Base-by-base conservation (phyloP, 345 rosid species). In the Eucalyptus grandis region DNA sequence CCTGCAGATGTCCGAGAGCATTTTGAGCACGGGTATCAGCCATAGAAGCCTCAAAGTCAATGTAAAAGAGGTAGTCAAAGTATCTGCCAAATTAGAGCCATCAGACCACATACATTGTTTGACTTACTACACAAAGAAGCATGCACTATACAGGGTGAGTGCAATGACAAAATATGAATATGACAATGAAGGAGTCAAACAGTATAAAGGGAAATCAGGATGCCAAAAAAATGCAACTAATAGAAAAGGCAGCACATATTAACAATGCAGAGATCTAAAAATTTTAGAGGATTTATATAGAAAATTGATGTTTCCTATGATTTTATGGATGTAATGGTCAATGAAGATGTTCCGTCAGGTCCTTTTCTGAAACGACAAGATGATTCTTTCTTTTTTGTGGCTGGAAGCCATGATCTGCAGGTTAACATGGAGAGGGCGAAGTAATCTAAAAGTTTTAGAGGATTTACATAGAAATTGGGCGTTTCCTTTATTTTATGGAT, bases 1-100 rank as follows among this genome's bases (percentile, higher is more conserved):
- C 95, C 95, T 94, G 94, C 87, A 94, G 91, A 88, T 93, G 93
- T 62, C 92, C 95, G 31, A 93, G 89, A 12, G 94, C 95, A 88
- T 91, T 91, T 88, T 94, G 96, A 44, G 96, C 94, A 34, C 93
- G 96, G 34, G 94, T 90, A 62, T 93, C 96, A 9, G 96, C 96
- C 94, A 94, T 93, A 51, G 96, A 94, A 89, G 96, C 96, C 89
- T 92, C 96, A 90, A 94, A 94, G 90, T 94, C 95, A 54, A 94
- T 90, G 89, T 92, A 92, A 90, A 94, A 94, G 86, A 93, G 92
- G 87, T 94, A 94, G 91, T 93, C 95, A 62, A 94, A 93, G 88
- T 92, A 92, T 93, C 96, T 93, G 91, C 83, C 87, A 88, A 85
- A 30, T 86, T 72, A 86, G 88, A 87, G 31, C 49, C 72, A 77